Conservation (phyloP, 2,329 filamentous ascomycete genomes). For the Talaromyces pinophilus region DNA sequence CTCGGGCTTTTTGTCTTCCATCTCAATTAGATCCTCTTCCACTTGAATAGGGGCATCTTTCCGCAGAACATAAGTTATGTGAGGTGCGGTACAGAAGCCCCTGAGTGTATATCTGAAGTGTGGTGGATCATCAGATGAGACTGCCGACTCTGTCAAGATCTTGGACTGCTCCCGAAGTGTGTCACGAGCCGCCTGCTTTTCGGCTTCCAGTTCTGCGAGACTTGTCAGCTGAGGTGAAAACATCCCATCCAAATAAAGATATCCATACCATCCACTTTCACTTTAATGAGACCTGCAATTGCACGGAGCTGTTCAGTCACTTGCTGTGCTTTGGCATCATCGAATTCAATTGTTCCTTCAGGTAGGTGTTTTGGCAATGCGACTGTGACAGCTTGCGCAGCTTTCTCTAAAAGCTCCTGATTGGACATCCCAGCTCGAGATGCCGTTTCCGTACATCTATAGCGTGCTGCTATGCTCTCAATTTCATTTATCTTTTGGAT, state of each 20-base stretch:
- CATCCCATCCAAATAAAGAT: background rate
- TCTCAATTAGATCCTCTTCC: slow-evolving; percentile 22
- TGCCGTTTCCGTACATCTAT: slow-evolving; percentile 30
- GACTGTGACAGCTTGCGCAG: slow-evolving; percentile 35
- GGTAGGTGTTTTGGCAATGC: slow-evolving; percentile 30
- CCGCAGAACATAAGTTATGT: slow-evolving; percentile 59
- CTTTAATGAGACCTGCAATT: slow-evolving; percentile 42
- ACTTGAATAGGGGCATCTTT: slow-evolving; percentile 36
- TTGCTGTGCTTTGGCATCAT: slow-evolving; percentile 29
- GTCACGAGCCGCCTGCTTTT: slow-evolving; percentile 45
- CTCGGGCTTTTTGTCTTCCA: slow-evolving; percentile 29
- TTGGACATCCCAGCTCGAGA: slow-evolving; percentile 30
- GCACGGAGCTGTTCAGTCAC: slow-evolving; percentile 39
- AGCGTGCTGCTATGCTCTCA: slow-evolving; percentile 35
- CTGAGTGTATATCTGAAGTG: slow-evolving; percentile 57
- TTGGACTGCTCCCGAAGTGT: slow-evolving; percentile 48
- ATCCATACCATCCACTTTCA: slow-evolving; percentile 43
- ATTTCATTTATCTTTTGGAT: slow-evolving; percentile 37
- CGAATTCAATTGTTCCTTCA: slow-evolving; percentile 23
- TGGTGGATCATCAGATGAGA: slow-evolving; percentile 43
- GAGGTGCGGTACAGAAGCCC: slow-evolving; percentile 59
- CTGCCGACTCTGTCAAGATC: slow-evolving; percentile 49
- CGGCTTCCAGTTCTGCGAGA: slow-evolving; percentile 44
- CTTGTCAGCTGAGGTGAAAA: background rate
- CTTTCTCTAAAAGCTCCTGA: slow-evolving; percentile 39